phyloP scores from a whole-genome alignment of 192 early-diverging fungal species.

The Backusella mclennaniae region DNA sequence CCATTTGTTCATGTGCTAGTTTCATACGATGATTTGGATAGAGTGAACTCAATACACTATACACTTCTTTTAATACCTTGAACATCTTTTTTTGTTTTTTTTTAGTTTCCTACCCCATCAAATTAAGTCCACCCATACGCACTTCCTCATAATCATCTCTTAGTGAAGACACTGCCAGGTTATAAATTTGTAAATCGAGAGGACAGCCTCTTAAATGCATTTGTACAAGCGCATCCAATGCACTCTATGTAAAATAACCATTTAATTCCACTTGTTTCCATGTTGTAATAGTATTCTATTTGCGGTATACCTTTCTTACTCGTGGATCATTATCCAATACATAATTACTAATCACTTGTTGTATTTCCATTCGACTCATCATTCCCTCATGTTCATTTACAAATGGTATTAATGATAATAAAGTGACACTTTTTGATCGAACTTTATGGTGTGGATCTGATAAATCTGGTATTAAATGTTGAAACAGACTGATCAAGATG shows the following conservation, averaged over 20 bases:
- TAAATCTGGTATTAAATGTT: conserved; percentile 37
- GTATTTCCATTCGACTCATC: conserved; percentile 41
- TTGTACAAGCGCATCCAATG: conserved; percentile 46
- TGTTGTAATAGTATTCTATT: too few species aligned
- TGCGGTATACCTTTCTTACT: conserved; percentile 47
- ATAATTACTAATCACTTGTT: conserved; percentile 49
- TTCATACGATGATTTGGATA: conserved; percentile 30
- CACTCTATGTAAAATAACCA: conserved; percentile 30
- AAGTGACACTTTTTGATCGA: conserved; percentile 40
- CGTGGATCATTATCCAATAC: conserved; percentile 48
- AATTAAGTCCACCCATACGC: conserved; percentile 62
- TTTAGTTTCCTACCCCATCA: conserved; percentile 60
- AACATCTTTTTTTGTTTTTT: neutral
- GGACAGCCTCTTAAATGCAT: conserved; percentile 47
- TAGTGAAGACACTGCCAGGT: conserved; percentile 59
- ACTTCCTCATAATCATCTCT: conserved; percentile 75
- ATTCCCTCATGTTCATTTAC: neutral
- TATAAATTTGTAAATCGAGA: conserved; percentile 56
- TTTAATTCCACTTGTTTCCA: neutral
- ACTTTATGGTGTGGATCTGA: conserved; percentile 50
- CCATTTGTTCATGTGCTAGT: conserved; percentile 27
- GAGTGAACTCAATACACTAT: conserved; percentile 25
- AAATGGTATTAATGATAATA: conserved; percentile 43
- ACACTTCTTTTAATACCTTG: neutral
- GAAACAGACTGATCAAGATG: conserved; percentile 34